Base-by-base conservation (phyloP, 1,139 yeast species). In the Zhuliangozyma parablackwelliae region DNA sequence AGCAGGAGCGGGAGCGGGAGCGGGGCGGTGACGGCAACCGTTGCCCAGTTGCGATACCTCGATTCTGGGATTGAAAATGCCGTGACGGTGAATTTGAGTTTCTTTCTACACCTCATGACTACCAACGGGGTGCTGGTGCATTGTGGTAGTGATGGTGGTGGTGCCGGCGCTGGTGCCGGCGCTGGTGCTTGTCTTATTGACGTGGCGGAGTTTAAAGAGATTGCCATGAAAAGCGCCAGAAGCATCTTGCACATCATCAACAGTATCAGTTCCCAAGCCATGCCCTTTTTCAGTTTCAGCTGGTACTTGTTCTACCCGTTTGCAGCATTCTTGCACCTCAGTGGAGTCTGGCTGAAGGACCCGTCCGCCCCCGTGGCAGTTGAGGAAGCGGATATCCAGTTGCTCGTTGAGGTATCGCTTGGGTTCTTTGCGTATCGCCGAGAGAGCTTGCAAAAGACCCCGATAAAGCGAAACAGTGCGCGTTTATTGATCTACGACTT, bases 261-360 rank as follows among this genome's bases (percentile, higher is more conserved):
- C 7, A 48, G 46, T 28, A 28, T 62, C 10, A 52, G 53, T 30
- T 46, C 50, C 21, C 42, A 46, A 6, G 45, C 44, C 10, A 42
- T 50, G 1, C 48, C 57, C 1, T 45, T 50, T 25, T 49, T 64
- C 1, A 55, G 52, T 33, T 50, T 49, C 36, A 61, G 58, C 33
- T 64, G 69, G 69, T 44, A 57, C 26, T 42, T 57, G 28, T 58
- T 54, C 35, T 63, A 52, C 39, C 66, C 69, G 0, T 48, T 59
- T 29, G 49, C 61, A 23, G 72, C 73, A 2, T 63, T 55, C 38
- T 50, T 66, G 33, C 56, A 51, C 31, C 38, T 68, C 3, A 41
- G 57, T 10, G 56, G 63, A 1, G 48, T 56, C 13, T 54, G 63
- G 29, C 45, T 67, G 27, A 57, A 56, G 39, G 47, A 56, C 27